Evolutionary conservation across 2,329 filamentous ascomycete species (phyloP).

Genomic region (Aspergillus sp.): DNA sequence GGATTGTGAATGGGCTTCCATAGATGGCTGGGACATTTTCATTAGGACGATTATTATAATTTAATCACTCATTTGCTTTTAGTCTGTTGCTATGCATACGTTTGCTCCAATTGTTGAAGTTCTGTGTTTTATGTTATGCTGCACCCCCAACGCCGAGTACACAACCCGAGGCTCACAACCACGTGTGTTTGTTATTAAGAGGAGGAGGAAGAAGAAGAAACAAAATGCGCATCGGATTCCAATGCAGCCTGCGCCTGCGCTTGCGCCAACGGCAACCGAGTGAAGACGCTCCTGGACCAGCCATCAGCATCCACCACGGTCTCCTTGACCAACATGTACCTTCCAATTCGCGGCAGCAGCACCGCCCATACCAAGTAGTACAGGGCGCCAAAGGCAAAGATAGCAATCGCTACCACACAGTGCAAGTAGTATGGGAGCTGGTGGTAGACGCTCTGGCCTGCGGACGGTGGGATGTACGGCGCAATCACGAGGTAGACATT

Average conservation of each 20-base stretch:
- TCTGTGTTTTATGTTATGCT: too few species aligned
- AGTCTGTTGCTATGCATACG: background rate
- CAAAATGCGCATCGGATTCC: too few species aligned
- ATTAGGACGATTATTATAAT: background rate
- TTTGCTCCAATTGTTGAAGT: background rate
- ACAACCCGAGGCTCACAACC: too few species aligned
- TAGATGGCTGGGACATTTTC: constrained; percentile 36
- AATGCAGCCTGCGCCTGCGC: background rate
- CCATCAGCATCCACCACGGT: constrained; percentile 51
- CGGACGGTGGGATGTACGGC: constrained; percentile 44
- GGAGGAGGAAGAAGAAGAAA: background rate
- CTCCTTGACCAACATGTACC: constrained; percentile 50
- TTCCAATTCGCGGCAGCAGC: constrained; percentile 36
- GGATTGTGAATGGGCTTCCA: constrained; percentile 36
- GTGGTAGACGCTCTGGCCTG: constrained; percentile 44
- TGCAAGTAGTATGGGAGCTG: constrained; percentile 47
- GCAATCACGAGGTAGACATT: constrained; percentile 47
- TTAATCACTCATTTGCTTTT: too few species aligned
- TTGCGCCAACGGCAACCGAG: constrained; percentile 30
- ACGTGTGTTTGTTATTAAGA: too few species aligned
- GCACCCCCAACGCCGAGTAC: too few species aligned
- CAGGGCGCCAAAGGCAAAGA: constrained; percentile 43
- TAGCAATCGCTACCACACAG: constrained; percentile 45
- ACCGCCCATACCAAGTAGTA: constrained; percentile 48
- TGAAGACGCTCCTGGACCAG: constrained; percentile 53